phyloP scores from a whole-genome alignment of 352 stramenopile genomes.

The Phytophthora chlamydospora region DNA sequence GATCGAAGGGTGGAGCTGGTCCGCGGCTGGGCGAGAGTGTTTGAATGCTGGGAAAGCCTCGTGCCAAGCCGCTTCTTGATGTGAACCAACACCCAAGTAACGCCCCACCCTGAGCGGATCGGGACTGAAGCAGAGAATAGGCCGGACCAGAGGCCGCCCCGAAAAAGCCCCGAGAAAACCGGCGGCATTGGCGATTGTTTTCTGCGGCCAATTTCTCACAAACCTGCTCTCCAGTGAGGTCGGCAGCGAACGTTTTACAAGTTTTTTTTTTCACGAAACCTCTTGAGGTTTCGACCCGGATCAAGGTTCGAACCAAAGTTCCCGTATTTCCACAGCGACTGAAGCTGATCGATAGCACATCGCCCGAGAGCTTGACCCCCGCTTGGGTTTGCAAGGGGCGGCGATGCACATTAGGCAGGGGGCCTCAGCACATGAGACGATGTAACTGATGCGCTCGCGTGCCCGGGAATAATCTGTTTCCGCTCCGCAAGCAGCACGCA shows the following conservation, averaged over 20 bases:
- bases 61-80: neutral
- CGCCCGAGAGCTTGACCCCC: too few species aligned
- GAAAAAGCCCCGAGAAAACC: slow-evolving; percentile 35
- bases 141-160: slow-evolving; percentile 15
- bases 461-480: slow-evolving; percentile 38
- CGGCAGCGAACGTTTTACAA: slow-evolving; percentile 8
- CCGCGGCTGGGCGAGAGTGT: slow-evolving; percentile 23
- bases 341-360: too few species aligned
- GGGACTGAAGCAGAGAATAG: slow-evolving; percentile 17
- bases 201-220: slow-evolving; percentile 20
- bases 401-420: slow-evolving; percentile 6
- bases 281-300: slow-evolving; percentile 1
- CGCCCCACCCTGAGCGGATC: slow-evolving; percentile 17
- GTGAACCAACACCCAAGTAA: slow-evolving; percentile 31
- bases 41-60: slow-evolving; percentile 34
- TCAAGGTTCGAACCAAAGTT: slow-evolving; percentile 1
- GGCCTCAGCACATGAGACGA: slow-evolving; percentile 7
- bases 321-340: neutral
- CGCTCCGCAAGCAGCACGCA: slow-evolving; percentile 10
- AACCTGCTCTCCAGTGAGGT: neutral
- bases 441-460: slow-evolving; percentile 25
- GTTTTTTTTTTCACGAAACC: slow-evolving; percentile 17
- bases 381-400: neutral
- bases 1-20: slow-evolving; percentile 39
- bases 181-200: slow-evolving; percentile 9